Evolutionary conservation across 306 rosid genomes (phyloP), one percentile per base, ranked within the genome.

Genomic region (Quercus aquifolioides): DNA sequence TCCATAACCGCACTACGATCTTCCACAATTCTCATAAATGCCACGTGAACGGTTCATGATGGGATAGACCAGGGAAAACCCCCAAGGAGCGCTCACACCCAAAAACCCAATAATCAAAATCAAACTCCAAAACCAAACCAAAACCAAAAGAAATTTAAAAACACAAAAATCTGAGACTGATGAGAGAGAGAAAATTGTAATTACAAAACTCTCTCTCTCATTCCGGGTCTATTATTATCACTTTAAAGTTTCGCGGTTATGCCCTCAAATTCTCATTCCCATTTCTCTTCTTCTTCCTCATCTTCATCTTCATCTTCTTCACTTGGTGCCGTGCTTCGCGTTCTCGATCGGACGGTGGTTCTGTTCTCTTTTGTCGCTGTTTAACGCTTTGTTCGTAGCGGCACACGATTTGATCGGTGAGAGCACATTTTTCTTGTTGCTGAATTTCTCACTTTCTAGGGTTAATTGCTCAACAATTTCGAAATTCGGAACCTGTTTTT

Each of bases 221-320:
- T 41, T 41, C 46, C 67, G 43, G 78, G 17, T 26, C 54, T 49
- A 49, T 49, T 49, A 78, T 58, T 25, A 75, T 38, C 80, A 80
- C 86, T 91, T 91, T 87, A 82, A 90, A 94, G 94, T 90, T 93
- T 90, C 94, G 95, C 97, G 97, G 97, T 90, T 90, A 81, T 86
- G 76, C 92, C 95, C 92, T 35, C 83, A 81, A 88, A 51, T 77
- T 73, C 74, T 55, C 71, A 20, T 58, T 77, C 77, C 58, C 70
- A 35, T 71, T 75, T 68, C 38, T 41, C 78, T 26, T 81, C 86
- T 28, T 76, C 81, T 38, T 26, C 81, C 57, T 62, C 38, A 3
- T 23, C 54, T 3, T 30, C 73, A 6, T 64, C 71, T 26, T 28
- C 78, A n/a, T 13, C 55, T 1, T 26, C 81, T 55, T 25, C 28